Base-by-base conservation (phyloP, 257 asterid species). In the Scutellaria barbata region DNA sequence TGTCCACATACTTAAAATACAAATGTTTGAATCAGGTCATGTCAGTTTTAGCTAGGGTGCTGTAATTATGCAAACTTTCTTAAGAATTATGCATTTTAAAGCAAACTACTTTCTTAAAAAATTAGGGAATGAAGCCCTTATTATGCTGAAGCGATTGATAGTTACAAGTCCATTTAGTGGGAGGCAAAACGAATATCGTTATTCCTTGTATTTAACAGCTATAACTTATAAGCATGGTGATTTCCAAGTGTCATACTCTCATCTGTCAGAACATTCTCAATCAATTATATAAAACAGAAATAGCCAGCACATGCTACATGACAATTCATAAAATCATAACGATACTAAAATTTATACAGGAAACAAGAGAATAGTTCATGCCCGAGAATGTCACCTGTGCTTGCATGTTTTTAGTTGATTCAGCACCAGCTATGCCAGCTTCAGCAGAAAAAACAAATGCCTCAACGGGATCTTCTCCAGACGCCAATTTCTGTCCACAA, bases 391-490 rank as follows among this genome's bases (percentile, higher is more conserved):
- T 76, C 67, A 94, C 97, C 98, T 85, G 97, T 40, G 98, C 97
- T 69, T 73, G 89, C 98, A 94, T 94, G 81, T 69, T 52, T 73
- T 88, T 89, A 17, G 98, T 94, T 30, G 97, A 84, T 83, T 87
- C 95, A 8, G 98, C 98, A 59, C 97, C 98, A 55, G 88, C 81
- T 45, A 76, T 77, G 8, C 93, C 98, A 57, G 96, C 96, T 81
- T 94, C 95, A 81, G 98, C 94, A 69, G 98, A 94, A 6, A 81
- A 57, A 41, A 76, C 82, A 61, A 94, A 94, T 20, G 96, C 92
- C 72, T 78, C 84, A 35, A 84, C 68, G n/a, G 97, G 96, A 84
- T 89, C 85, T 11, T 77, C 88, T 65, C 96, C 98, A 77, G 89
- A 85, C 48, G 82, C 80, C 84, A 94, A 81, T 79, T 82, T 91